These are phyloP conservation scores for Mucor ambiguus DNA, from an alignment of 371 early-diverging fungal species.

Conservation along the genomic window DNA sequence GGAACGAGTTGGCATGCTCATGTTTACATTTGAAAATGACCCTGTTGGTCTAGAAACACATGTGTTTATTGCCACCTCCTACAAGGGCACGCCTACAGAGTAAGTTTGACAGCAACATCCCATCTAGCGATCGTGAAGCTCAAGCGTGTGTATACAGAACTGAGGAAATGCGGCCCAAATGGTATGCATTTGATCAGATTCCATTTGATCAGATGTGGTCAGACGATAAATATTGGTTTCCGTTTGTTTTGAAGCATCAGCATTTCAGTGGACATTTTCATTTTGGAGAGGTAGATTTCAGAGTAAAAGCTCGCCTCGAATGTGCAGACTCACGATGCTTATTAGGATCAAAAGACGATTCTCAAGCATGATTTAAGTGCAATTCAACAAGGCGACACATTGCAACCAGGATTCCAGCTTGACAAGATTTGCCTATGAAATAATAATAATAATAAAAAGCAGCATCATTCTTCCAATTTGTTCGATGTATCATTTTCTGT, in stretches of 20 bases:
- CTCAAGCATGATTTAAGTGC: constrained; percentile 8
- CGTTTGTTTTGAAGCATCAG: constrained; percentile 24
- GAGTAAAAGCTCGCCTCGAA: not conserved
- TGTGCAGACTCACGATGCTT: not conserved
- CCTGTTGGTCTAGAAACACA: constrained; percentile 59
- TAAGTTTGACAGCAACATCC: constrained; percentile 26
- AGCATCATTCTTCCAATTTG: not conserved
- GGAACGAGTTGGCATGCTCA: constrained; percentile 53
- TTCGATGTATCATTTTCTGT: not conserved
- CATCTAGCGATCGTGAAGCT: too few species aligned
- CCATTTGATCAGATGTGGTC: constrained; percentile 62
- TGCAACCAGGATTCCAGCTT: not conserved
- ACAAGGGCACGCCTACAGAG: constrained; percentile 59
- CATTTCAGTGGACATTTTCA: constrained; percentile 43
- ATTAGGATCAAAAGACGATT: constrained; percentile 25
- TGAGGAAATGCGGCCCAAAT: constrained; percentile 68
- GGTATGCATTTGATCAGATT: constrained; percentile 54
- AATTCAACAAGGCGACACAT: not conserved
- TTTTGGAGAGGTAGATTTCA: constrained; percentile 13
- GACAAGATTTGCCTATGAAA: not conserved
- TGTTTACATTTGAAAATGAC: constrained; percentile 61
- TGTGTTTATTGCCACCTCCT: constrained; percentile 49
- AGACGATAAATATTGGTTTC: constrained; percentile 59
- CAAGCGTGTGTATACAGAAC: constrained; percentile 24
- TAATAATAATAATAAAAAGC: not conserved